Conservation (phyloP, 371 early-diverging fungal genomes). For the Rhizopus microsporus region DNA sequence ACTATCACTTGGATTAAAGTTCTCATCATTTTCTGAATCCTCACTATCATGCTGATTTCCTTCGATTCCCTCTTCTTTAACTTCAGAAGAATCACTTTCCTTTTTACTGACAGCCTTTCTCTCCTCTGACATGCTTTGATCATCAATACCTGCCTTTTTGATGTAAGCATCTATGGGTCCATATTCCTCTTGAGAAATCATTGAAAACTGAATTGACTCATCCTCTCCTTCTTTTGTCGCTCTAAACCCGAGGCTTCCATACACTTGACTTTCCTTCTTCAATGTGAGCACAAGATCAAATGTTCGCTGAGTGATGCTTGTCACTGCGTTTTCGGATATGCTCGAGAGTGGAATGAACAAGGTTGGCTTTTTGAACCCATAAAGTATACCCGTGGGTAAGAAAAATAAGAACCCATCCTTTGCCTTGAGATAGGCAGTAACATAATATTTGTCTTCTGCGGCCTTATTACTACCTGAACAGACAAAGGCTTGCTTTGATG, state of each 20-base stretch:
- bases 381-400: conserved; percentile 57
- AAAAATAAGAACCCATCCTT: conserved; percentile 57
- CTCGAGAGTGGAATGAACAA: conserved; percentile 43
- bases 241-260: conserved; percentile 21
- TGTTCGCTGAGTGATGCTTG: conserved; percentile 53
- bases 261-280: conserved; percentile 8
- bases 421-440: conserved; percentile 44
- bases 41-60: conserved; percentile 7
- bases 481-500: conserved; percentile 20
- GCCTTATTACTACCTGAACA: conserved; percentile 36
- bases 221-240: conserved; percentile 23
- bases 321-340: conserved; percentile 39
- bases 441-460: conserved; percentile 25
- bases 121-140: conserved; percentile 46
- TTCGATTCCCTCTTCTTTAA: conserved; percentile 1
- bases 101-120: conserved; percentile 32
- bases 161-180: conserved; percentile 51
- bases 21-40: conserved; percentile 33
- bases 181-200: conserved; percentile 60
- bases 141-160: conserved; percentile 37
- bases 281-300: conserved; percentile 50
- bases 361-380: conserved; percentile 65
- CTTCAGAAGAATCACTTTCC: conserved; percentile 6
- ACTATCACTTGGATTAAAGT: conserved; percentile 36
- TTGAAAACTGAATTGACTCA: conserved; percentile 47